phyloP scores from a whole-genome alignment of 108 stramenopile species.

The Chaetoceros tenuissimus region DNA sequence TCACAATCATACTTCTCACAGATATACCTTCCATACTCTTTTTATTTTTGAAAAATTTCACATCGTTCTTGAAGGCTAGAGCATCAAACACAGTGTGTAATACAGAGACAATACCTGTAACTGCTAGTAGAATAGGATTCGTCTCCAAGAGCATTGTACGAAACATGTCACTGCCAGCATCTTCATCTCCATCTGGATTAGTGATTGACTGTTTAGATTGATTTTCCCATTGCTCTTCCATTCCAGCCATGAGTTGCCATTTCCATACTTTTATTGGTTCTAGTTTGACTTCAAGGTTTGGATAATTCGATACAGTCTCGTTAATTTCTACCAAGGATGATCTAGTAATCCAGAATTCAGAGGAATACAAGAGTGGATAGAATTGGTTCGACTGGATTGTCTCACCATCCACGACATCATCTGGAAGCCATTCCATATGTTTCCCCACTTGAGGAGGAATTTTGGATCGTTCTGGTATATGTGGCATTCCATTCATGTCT shows the following conservation, averaged over 20 bases:
- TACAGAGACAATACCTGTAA: conserved; percentile 49
- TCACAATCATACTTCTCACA: conserved; percentile 57
- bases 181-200: conserved; percentile 36
- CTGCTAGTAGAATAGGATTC: conserved; percentile 46
- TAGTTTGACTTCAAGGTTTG: conserved; percentile 29
- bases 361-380: conserved; percentile 54
- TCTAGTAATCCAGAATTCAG: conserved; percentile 67
- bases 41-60: conserved; percentile 72
- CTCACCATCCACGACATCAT: too few species aligned
- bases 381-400: conserved; percentile 20
- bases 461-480: conserved; percentile 17
- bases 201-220: conserved; percentile 36
- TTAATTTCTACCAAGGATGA: conserved; percentile 48
- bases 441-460: conserved; percentile 26
- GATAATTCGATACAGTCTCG: conserved; percentile 32
- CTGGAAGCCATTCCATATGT: conserved; percentile 39
- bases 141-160: conserved; percentile 52
- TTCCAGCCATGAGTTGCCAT: conserved; percentile 55
- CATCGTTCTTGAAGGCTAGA: conserved; percentile 82
- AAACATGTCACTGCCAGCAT: conserved; percentile 29
- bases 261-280: conserved; percentile 43
- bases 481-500: conserved; percentile 13
- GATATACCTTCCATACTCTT: conserved; percentile 71
- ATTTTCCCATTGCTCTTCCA: conserved; percentile 41
- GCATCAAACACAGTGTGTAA: conserved; percentile 77